Base-by-base conservation (phyloP, 768 basidiomycete species). In the Megacollybia marginata region DNA sequence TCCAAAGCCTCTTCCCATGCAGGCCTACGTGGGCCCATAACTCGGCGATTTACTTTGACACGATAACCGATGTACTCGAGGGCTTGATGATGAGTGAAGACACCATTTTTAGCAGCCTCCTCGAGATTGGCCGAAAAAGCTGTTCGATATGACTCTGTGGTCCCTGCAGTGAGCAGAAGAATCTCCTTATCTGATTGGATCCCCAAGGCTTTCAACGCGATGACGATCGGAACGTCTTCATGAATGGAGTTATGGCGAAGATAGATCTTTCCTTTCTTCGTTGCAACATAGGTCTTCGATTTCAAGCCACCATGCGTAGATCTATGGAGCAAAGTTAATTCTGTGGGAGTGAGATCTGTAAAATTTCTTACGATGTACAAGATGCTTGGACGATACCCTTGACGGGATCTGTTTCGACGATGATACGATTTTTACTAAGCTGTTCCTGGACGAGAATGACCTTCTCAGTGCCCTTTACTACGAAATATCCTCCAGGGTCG, bases 361-460 rank as follows among this genome's bases (percentile, higher is more conserved):
- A 33, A 19, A 32, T 44, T 34, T 74, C 92, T 62, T 59, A 94
- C 90, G 93, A 96, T 46, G 94, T 97, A 67, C 94, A 96, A 4
- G 92, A 93, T 2, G 95, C 92, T 63, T 92, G 92, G 0, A 96
- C 93, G 35, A 86, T 71, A 5, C 89, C 90, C 66, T 98, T 97
- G 38, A 83, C 83, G 18, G 76, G 68, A 66, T 98, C 96, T 6
- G 85, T 88, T 71, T 98, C 96, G 53, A 99, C 96, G 56, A 99
- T 97, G 62, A 99, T 99, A 38, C 96, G 81, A 66, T 99, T 98
- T 76, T 98, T 98, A 76, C 91, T 94, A 61, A 98, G 69, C 69
- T 99, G 96, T 64, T 98, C 96, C 65, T 99, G 96, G 7, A 99
- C 95, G 54, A 99, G 74, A 57, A 99, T 99, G 58, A 99, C 96